Percentiles rank a stretch among this genome's conserved stretches.
Conservation (phyloP, 345 rosid genomes). For the Boechera stricta region DNA sequence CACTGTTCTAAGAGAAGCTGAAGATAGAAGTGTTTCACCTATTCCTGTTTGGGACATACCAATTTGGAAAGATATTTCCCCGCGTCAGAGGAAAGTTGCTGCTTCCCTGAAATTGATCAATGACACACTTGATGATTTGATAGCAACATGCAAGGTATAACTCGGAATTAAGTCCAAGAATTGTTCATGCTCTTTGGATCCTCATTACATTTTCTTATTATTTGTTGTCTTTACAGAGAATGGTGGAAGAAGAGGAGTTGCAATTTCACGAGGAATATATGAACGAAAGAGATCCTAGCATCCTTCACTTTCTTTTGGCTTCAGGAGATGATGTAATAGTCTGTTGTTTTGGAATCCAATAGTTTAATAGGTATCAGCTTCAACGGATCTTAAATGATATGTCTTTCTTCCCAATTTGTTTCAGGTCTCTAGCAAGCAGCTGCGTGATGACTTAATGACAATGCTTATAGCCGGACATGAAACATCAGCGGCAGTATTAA, state of each 20-base stretch:
- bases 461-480: constrained; percentile 99
- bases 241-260: constrained; percentile 95
- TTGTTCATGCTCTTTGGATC: constrained; percentile 18
- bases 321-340: constrained; percentile 85
- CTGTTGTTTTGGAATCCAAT: constrained; percentile 3
- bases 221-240: constrained; percentile 55
- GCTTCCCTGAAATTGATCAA: constrained; percentile 82
- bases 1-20: constrained; percentile 91
- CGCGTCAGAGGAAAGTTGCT: constrained; percentile 76
- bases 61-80: constrained; percentile 92
- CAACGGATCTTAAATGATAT: constrained; percentile 14
- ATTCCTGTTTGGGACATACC: constrained; percentile 95
- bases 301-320: constrained; percentile 93
- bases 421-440: constrained; percentile 95
- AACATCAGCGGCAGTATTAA: constrained; percentile 94
- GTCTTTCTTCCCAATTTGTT: constrained; percentile 38
- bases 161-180: constrained; percentile 18
- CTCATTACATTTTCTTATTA: background rate
- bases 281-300: constrained; percentile 97
- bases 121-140: constrained; percentile 70
- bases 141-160: constrained; percentile 87
- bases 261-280: constrained; percentile 90
- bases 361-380: constrained; percentile 10
- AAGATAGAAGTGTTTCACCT: constrained; percentile 93
- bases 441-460: constrained; percentile 97